Percentiles rank a stretch among this genome's conserved stretches.
These are phyloP conservation scores for Fraxinus nigra DNA, from an alignment of 305 asterid species.

Conservation along the genomic window DNA sequence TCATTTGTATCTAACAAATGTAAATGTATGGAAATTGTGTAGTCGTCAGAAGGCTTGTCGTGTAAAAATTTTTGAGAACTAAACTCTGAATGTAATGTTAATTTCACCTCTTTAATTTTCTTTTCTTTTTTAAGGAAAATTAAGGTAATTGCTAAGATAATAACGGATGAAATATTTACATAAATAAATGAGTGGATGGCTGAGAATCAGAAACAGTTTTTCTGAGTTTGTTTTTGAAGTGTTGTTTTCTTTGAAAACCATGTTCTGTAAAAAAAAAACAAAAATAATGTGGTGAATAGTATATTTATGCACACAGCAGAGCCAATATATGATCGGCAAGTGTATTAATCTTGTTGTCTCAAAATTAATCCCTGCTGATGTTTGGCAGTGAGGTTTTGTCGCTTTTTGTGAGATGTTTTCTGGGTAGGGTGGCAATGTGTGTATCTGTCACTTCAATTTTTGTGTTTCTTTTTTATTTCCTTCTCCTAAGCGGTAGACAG, in stretches of 20 bases:
- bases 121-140: not conserved
- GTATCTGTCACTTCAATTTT: not conserved
- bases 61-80: not conserved
- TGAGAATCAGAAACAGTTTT: not conserved
- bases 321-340: not conserved
- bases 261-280: not conserved
- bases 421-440: not conserved
- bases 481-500: not conserved
- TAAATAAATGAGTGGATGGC: not conserved
- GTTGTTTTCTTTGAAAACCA: not conserved
- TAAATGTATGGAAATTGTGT: not conserved
- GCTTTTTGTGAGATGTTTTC: not conserved
- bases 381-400: not conserved
- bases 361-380: not conserved
- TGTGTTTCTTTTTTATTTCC: not conserved
- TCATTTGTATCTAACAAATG: not conserved
- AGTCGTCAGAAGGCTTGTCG: slow-evolving; percentile 31
- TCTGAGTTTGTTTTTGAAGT: not conserved
- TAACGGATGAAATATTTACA: no score
- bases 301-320: not conserved
- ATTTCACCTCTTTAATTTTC: not conserved
- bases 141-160: not conserved
- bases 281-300: not conserved
- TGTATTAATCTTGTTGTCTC: not conserved
- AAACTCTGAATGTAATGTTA: not conserved